phyloP scores from a whole-genome alignment of 805 yeast genomes.

The Metschnikowia aberdeeniae region DNA sequence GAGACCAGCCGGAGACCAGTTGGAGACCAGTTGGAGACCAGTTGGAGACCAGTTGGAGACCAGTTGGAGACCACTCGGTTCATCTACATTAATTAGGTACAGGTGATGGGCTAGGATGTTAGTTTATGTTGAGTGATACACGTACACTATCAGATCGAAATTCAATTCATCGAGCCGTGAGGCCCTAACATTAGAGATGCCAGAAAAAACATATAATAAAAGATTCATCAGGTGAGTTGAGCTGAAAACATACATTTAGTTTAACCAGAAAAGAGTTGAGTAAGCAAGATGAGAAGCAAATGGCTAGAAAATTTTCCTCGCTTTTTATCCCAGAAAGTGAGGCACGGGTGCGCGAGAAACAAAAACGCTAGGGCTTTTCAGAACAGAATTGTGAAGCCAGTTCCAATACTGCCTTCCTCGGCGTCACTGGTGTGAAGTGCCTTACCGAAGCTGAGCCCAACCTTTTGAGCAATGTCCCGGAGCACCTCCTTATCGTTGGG shows the following conservation, averaged over 20 bases:
- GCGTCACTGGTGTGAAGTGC: slow-evolving; percentile 7
- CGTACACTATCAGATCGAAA: slow-evolving; percentile 50
- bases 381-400: slow-evolving; percentile 14
- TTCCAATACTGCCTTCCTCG: slow-evolving; percentile 14
- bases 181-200: slow-evolving; percentile 91
- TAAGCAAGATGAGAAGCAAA: background rate
- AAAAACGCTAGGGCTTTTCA: slow-evolving; percentile 8
- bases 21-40: too few species aligned
- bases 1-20: too few species aligned
- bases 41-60: too few species aligned
- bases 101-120: slow-evolving; percentile 2
- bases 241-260: slow-evolving; percentile 1
- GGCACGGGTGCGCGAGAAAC: slow-evolving; percentile 11
- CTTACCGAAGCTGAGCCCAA: slow-evolving; percentile 9
- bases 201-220: slow-evolving; percentile 64
- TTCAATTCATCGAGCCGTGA: slow-evolving; percentile 75
- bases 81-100: background rate
- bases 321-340: background rate
- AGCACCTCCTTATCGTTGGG: slow-evolving; percentile 15
- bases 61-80: too few species aligned
- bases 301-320: slow-evolving; percentile 1
- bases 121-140: slow-evolving; percentile 1
- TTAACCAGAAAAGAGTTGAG: background rate
- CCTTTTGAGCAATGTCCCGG: slow-evolving; percentile 12
- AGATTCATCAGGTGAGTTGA: slow-evolving; percentile 32